phyloP scores from a whole-genome alignment of 1,139 yeast genomes.

The Candida tunisiensis region DNA sequence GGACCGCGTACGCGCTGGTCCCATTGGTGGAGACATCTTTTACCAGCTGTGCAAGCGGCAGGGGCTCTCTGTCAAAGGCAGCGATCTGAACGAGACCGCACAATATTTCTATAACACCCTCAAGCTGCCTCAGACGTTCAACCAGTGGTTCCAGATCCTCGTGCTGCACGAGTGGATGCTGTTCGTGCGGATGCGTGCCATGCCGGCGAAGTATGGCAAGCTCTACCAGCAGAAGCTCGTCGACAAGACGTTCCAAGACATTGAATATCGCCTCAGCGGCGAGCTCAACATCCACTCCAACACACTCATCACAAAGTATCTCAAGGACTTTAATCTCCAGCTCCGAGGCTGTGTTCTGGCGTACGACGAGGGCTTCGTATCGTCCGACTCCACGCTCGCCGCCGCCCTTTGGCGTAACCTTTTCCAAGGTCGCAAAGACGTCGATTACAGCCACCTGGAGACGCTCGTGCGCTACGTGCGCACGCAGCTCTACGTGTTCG shows the following conservation, averaged over 20 bases:
- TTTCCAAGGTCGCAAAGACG: slow-evolving; percentile 70
- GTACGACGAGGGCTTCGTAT: slow-evolving; percentile 80
- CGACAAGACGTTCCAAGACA: slow-evolving; percentile 78
- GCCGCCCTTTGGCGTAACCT: slow-evolving; percentile 55
- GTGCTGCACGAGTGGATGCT: slow-evolving; percentile 86
- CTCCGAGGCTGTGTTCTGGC: slow-evolving; percentile 78
- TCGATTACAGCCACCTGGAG: slow-evolving; percentile 72
- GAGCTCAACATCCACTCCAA: slow-evolving; percentile 79
- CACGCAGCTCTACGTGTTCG: slow-evolving; percentile 73
- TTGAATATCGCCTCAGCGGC: slow-evolving; percentile 69
- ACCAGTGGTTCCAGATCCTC: slow-evolving; percentile 92
- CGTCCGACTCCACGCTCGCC: slow-evolving; percentile 17
- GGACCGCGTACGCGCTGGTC: slow-evolving; percentile 87
- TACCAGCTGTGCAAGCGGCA: slow-evolving; percentile 78
- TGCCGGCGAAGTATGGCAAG: slow-evolving; percentile 80
- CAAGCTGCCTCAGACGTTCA: slow-evolving; percentile 68
- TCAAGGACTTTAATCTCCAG: slow-evolving; percentile 84
- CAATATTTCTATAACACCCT: slow-evolving; percentile 47
- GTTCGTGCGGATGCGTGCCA: slow-evolving; percentile 85
- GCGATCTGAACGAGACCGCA: slow-evolving; percentile 15
- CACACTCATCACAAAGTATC: slow-evolving; percentile 66
- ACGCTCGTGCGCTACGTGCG: slow-evolving; percentile 79
- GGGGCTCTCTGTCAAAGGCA: slow-evolving; percentile 39
- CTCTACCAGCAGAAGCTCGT: slow-evolving; percentile 86
- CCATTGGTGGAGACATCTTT: slow-evolving; percentile 81